Evolutionary conservation across 306 rosid genomes (phyloP), one percentile per base, ranked within the genome.

Genomic region (Quercus parvula): DNA sequence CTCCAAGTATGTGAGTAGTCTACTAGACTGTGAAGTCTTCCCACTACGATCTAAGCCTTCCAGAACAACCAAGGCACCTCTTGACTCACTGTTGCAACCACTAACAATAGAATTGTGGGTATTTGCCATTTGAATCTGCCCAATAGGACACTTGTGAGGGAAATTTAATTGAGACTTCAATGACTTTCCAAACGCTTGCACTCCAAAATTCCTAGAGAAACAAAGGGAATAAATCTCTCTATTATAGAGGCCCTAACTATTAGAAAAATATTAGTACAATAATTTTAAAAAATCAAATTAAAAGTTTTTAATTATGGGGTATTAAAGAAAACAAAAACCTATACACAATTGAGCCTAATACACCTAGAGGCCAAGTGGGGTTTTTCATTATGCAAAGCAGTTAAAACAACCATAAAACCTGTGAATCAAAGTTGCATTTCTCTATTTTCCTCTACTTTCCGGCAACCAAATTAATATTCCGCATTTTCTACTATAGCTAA

Each of bases 11-110:
- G 85, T 80, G 25, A 87, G 92, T 77, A 95, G 77, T 83, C 88
- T 84, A 77, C 87, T 72, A 71, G 92, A 84, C 79, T 93, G 98
- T 14, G 96, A 90, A 7, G 92, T 87, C 86, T 95, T 95, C 62
- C 98, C 98, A 56, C 96, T 90, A 59, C 94, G 97, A 80, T 92
- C 99, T 86, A 95, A 87, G 73, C 99, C 99, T 93, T 92, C 98
- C 17, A 95, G 81, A 75, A 95, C 99, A 80, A 95, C 79, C 82
- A 95, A 84, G 19, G 97, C 93, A 55, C 92, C 92, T 76, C 92
- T 84, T 49, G 83, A 78, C 74, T 74, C 89, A 57, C 56, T 77
- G n/a, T 25, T 71, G 20, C 30, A 46, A 14, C 73, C 70, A 52
- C 22, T 79, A 46, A 12, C 17, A 54, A 72, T 79, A 59, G 19